A percentile compares a stretch with the other conserved stretches of the same genome.
These are phyloP conservation scores for Prunella vulgaris DNA, from an alignment of 257 asterid species.

Conservation along the genomic window DNA sequence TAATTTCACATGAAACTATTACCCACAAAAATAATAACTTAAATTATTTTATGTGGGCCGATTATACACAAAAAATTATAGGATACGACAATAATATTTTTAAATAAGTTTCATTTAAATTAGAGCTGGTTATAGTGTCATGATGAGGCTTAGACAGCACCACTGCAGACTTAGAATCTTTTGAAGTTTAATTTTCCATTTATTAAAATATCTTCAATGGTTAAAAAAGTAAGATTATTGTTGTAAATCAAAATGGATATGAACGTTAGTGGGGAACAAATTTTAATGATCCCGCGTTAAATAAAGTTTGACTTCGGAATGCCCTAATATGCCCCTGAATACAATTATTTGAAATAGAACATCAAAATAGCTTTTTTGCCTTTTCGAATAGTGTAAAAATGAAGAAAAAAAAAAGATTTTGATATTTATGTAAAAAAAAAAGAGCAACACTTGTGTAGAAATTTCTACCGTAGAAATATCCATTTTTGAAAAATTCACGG, in stretches of 20 bases:
- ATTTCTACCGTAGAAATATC: too few species aligned
- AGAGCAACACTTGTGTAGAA: too few species aligned
- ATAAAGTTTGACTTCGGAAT: conserved; percentile 15
- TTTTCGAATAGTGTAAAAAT: too few species aligned
- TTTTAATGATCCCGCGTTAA: conserved; percentile 26
- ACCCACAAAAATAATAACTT: too few species aligned
- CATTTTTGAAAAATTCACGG: too few species aligned
- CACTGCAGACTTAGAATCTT: conserved; percentile 19
- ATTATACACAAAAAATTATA: too few species aligned
- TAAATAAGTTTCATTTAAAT: not conserved
- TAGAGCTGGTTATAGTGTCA: conserved; percentile 6
- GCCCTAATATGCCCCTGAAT: conserved; percentile 20
- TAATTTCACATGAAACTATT: too few species aligned
- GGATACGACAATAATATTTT: too few species aligned
- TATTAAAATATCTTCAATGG: not conserved
- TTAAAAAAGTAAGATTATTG: conserved; percentile 4
- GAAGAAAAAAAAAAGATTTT: too few species aligned
- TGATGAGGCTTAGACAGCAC: conserved; percentile 15
- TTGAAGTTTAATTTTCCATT: conserved; percentile 30
- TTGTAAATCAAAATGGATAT: conserved; percentile 16
- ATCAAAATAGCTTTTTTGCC: too few species aligned
- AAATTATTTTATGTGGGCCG: too few species aligned
- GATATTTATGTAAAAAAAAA: too few species aligned
- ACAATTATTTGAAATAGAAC: not conserved
- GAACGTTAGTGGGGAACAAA: conserved; percentile 27